These are phyloP conservation scores for Boletus barrowsii DNA, from an alignment of 768 basidiomycete genomes.

Conservation along the genomic window DNA sequence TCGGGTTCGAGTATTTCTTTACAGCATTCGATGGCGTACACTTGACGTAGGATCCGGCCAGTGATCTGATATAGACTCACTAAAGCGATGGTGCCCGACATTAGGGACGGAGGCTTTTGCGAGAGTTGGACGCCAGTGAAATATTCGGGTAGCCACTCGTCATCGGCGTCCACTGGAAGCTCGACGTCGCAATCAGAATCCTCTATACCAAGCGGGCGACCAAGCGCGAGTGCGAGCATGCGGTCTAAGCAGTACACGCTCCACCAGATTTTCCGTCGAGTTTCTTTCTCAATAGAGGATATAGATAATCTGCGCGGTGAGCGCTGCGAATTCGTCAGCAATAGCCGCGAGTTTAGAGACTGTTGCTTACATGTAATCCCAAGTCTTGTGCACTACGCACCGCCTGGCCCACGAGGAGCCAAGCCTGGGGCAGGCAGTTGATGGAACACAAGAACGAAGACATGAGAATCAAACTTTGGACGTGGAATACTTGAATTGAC, in stretches of 20 bases:
- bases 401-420: slow-evolving; percentile 89
- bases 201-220: slow-evolving; percentile 84
- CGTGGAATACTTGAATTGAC: slow-evolving; percentile 80
- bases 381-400: slow-evolving; percentile 88
- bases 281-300: slow-evolving; percentile 79
- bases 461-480: slow-evolving; percentile 86
- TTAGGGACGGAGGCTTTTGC: slow-evolving; percentile 61
- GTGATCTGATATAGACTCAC: slow-evolving; percentile 81
- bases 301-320: slow-evolving; percentile 74
- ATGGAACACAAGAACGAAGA: slow-evolving; percentile 89
- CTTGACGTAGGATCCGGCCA: slow-evolving; percentile 76
- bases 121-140: slow-evolving; percentile 60
- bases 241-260: slow-evolving; percentile 86
- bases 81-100: slow-evolving; percentile 78
- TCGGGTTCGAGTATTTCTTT: slow-evolving; percentile 72
- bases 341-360: slow-evolving; percentile 1
- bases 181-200: slow-evolving; percentile 91
- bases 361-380: slow-evolving; percentile 76
- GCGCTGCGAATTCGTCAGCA: slow-evolving; percentile 48
- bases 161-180: slow-evolving; percentile 78
- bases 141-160: slow-evolving; percentile 70
- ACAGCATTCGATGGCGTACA: slow-evolving; percentile 78
- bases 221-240: slow-evolving; percentile 88
- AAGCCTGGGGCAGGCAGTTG: slow-evolving; percentile 91
- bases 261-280: slow-evolving; percentile 92